phyloP scores from a whole-genome alignment of 192 early-diverging fungal genomes.

The Dimargaris cristalligena region DNA sequence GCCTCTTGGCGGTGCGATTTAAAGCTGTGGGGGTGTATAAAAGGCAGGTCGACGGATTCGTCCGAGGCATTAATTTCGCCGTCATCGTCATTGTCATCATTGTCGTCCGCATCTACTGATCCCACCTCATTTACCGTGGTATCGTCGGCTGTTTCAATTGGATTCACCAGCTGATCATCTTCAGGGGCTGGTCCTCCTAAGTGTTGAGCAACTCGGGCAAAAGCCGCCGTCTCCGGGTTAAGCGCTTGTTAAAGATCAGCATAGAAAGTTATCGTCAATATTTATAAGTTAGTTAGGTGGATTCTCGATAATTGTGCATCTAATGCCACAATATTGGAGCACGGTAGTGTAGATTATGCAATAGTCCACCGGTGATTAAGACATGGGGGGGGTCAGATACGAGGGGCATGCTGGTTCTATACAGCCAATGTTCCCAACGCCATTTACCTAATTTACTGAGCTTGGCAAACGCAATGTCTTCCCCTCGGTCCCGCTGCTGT shows the following conservation, averaged over 20 bases:
- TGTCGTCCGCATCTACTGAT: background rate
- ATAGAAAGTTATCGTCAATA: background rate
- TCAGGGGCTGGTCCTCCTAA: background rate
- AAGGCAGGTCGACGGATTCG: background rate
- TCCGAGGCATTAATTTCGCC: background rate
- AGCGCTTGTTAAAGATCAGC: slow-evolving; percentile 11
- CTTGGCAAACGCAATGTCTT: background rate
- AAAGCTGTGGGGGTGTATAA: no score
- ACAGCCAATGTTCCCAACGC: background rate
- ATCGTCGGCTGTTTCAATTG: no score
- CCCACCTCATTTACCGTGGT: background rate
- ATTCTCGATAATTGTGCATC: background rate
- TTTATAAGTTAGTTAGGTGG: background rate
- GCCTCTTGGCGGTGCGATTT: no score
- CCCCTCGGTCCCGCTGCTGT: background rate
- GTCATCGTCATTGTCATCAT: background rate
- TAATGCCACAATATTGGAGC: background rate
- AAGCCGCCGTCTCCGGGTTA: slow-evolving; percentile 30
- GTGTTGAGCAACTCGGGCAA: slow-evolving; percentile 22
- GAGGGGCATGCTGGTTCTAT: no score
- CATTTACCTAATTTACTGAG: slow-evolving; percentile 4
- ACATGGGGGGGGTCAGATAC: background rate
- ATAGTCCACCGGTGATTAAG: background rate
- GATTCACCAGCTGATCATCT: background rate
- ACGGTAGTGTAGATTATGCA: background rate